Conservation (phyloP, 768 basidiomycete genomes). For the Podaxis pistillaris region DNA sequence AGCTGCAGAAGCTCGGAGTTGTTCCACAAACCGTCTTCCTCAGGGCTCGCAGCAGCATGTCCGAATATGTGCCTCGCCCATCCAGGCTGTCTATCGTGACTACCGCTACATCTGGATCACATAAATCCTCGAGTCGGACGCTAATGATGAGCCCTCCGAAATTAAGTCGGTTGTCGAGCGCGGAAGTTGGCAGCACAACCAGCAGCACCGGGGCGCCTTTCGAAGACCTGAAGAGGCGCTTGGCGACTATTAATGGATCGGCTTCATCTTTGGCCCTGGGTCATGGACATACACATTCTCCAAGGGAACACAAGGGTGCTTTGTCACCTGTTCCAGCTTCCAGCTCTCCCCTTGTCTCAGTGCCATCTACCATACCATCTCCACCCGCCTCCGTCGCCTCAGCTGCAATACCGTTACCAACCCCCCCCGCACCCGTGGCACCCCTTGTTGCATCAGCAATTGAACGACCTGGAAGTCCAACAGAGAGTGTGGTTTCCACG, state of each 20-base stretch:
- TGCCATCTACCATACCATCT: conserved; percentile 35
- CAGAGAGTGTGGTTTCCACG: conserved; percentile 77
- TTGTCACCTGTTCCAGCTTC: conserved; percentile 9
- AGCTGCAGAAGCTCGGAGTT: conserved; percentile 84
- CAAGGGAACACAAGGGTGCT: conserved; percentile 12
- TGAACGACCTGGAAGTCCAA: conserved; percentile 74
- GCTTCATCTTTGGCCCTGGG: conserved; percentile 56
- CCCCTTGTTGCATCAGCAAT: conserved; percentile 20
- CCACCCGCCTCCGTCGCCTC: conserved; percentile 21
- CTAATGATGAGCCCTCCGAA: conserved; percentile 50
- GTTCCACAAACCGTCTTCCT: conserved; percentile 92
- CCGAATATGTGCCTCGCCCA: conserved; percentile 23
- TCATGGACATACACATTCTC: conserved; percentile 18
- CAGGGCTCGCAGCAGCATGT: conserved; percentile 47
- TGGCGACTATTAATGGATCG: conserved; percentile 76
- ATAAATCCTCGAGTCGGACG: conserved; percentile 27
- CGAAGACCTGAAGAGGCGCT: conserved; percentile 73
- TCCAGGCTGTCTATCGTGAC: conserved; percentile 38
- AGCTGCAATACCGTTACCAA: conserved; percentile 23
- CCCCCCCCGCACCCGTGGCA: conserved; percentile 25
- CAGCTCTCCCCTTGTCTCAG: conserved; percentile 37
- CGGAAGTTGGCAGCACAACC: conserved; percentile 32
- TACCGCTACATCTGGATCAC: conserved; percentile 14
- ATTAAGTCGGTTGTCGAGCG: conserved; percentile 45
- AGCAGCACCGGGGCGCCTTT: conserved; percentile 54